Conservation (phyloP, 2,329 filamentous ascomycete genomes). For the Calonectria fujianensis region DNA sequence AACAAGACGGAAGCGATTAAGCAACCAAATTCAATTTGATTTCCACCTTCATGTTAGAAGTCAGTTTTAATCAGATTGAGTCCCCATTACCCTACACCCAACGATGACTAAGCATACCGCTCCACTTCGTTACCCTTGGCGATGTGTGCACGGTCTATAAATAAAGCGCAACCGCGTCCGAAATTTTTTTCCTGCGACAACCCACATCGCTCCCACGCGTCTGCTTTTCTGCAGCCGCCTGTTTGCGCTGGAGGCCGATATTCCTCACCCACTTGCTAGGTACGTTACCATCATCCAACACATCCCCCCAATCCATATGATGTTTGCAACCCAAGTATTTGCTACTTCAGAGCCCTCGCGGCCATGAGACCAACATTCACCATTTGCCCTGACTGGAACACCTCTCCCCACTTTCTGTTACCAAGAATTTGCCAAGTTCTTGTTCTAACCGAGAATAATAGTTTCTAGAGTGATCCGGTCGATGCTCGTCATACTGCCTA, state of each 20-base stretch:
- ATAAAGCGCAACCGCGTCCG: neutral
- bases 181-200: too few species aligned
- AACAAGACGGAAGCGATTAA: too few species aligned
- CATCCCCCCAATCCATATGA: neutral
- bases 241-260: neutral
- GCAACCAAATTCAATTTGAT: too few species aligned
- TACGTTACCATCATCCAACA: neutral
- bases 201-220: too few species aligned
- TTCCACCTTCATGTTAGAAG: too few species aligned
- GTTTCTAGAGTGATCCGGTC: neutral
- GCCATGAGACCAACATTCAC: slow-evolving; percentile 25
- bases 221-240: neutral
- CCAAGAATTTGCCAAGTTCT: neutral
- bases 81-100: neutral
- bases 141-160: neutral
- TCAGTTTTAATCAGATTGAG: neutral
- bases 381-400: slow-evolving; percentile 21
- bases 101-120: neutral
- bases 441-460: slow-evolving; percentile 15
- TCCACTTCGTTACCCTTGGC: neutral
- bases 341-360: slow-evolving; percentile 24
- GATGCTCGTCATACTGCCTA: too few species aligned
- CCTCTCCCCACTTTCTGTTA: neutral
- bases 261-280: neutral
- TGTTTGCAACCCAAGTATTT: slow-evolving; percentile 29